Conservation (phyloP, 495 filamentous ascomycete species). For the Tuber aestivum region DNA sequence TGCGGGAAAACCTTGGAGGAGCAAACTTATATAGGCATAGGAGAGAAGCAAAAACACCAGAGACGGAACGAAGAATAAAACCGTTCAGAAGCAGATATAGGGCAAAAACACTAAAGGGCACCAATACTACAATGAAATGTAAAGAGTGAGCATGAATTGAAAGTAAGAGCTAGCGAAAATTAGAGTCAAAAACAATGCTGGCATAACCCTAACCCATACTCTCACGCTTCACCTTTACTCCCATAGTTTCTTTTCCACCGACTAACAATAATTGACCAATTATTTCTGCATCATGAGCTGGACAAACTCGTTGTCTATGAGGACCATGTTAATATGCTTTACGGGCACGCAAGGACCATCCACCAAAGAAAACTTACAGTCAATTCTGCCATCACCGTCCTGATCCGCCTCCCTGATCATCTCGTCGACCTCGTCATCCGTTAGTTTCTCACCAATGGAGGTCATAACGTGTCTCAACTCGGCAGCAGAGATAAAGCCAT, state of each 20-base stretch:
- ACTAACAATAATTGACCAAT: constrained; percentile 35
- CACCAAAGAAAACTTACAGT: constrained; percentile 59
- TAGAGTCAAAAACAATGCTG: constrained; percentile 2
- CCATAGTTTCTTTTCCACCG: constrained; percentile 2
- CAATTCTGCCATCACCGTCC: constrained; percentile 94
- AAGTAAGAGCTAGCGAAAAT: constrained; percentile 1
- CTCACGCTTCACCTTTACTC: not conserved
- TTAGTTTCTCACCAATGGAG: constrained; percentile 98
- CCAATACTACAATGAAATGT: not conserved
- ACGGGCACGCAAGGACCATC: not conserved
- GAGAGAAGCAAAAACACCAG: not conserved
- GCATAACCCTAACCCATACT: constrained; percentile 6
- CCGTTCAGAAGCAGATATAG: constrained; percentile 7
- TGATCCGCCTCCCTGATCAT: constrained; percentile 99
- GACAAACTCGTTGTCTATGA: constrained; percentile 95
- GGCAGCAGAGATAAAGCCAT: constrained; percentile 96
- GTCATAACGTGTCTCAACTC: constrained; percentile 99
- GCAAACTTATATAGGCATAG: constrained; percentile 5
- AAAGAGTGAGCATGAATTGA: constrained; percentile 1
- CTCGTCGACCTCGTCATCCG: constrained; percentile 98
- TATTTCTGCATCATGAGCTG: constrained; percentile 99
- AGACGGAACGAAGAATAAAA: not conserved
- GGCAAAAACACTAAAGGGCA: constrained; percentile 8
- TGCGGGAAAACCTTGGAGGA: not conserved
- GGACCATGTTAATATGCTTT: constrained; percentile 43